Conservation (phyloP, 345 rosid species). For the Eucalyptus erythrocorys region DNA sequence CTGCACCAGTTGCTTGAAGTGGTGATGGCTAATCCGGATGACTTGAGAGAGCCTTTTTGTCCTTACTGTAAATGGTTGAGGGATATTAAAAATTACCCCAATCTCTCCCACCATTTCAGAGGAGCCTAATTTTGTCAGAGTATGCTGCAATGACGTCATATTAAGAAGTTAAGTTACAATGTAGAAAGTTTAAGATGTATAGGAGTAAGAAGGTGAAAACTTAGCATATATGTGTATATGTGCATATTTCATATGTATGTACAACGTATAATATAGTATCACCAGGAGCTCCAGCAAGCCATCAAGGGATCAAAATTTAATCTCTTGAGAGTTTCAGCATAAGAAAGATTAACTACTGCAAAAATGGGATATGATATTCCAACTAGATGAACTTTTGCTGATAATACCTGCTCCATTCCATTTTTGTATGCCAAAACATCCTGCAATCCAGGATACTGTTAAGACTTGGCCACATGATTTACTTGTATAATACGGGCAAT, state of each 20-base stretch:
- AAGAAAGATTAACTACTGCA: neutral
- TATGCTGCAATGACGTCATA: conserved; percentile 12
- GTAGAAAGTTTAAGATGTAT: neutral
- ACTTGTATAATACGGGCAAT: neutral
- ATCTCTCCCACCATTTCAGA: conserved; percentile 83
- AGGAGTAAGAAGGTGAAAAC: neutral
- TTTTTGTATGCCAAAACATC: conserved; percentile 60
- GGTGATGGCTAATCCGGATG: conserved; percentile 67
- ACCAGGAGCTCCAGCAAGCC: neutral
- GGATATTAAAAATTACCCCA: conserved; percentile 83
- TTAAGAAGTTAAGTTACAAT: neutral
- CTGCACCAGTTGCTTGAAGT: conserved; percentile 70
- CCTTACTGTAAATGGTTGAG: conserved; percentile 72
- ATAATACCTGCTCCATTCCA: conserved; percentile 68
- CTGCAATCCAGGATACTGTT: conserved; percentile 25
- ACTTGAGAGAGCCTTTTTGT: conserved; percentile 87
- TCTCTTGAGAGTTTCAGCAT: neutral
- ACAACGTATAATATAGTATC: neutral
- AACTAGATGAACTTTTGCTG: neutral
- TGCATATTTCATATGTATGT: neutral
- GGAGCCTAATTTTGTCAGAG: conserved; percentile 53
- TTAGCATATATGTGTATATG: neutral
- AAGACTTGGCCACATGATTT: neutral
- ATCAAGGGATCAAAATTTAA: neutral
- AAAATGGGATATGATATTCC: neutral